Evolutionary conservation across 140 eudicot species (phyloP), one percentile per base, ranked within the genome.

Genomic region (Stevia rebaudiana): DNA sequence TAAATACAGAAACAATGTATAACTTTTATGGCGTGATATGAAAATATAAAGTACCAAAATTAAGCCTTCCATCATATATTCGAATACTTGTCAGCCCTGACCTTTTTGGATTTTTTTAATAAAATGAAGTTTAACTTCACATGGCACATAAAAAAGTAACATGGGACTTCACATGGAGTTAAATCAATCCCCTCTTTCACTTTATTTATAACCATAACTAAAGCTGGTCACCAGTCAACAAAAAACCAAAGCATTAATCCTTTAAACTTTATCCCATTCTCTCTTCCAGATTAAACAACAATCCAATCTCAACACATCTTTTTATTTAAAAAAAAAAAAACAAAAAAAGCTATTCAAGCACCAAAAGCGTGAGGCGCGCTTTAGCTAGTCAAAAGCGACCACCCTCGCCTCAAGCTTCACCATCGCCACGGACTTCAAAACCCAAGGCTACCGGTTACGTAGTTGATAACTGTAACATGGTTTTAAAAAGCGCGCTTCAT

Each of bases 211-310:
- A 68, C 44, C 48, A 64, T 24, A 51, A 55, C 65, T 72, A 72
- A 72, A 72, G 77, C 77, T 72, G 72, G 30, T 15, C 66, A 72
- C 72, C 51, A 41, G 77, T 72, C 77, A 72, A 72, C 71, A 72
- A 61, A 58, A 71, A 4, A 41, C 44, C 40, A 54, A 40, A 54
- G 53, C 56, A 68, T 61, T 46, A 39, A 40, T 49, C 63, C 76
- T 48, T 50, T 2, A 31, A 61, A 49, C 64, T 62, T 71, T 71
- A 71, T 51, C 48, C 64, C 46, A 39, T 40, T 51, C 41, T 51
- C 15, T 52, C 55, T 28, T 39, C 18, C 36, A 52, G 60, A 2
- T 47, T 42, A 70, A 46, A 59, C 50, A 36, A 36, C 2, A n/a
- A n/a, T 28, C 33, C 33, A 2, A 28, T 28, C 33, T 4, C 33